Conservation (phyloP, 495 filamentous ascomycete genomes). For the Cercophora scortea region DNA sequence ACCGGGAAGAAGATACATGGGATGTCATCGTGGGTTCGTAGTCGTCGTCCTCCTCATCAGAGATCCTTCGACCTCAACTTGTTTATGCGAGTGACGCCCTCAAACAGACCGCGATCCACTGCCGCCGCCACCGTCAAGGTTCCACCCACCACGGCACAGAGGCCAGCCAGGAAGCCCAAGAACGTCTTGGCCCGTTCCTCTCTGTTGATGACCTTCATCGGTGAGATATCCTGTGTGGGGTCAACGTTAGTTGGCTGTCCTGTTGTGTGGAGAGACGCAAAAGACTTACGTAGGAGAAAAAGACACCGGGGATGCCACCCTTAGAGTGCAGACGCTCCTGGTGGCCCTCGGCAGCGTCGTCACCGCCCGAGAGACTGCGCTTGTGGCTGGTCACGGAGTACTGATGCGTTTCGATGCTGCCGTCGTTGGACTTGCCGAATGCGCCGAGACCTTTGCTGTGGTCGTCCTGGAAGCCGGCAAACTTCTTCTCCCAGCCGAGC, state of each 20-base stretch:
- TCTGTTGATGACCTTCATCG: constrained; percentile 98
- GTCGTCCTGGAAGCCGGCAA: constrained; percentile 19
- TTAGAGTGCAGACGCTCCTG: constrained; percentile 80
- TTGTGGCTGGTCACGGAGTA: constrained; percentile 96
- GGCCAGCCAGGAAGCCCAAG: constrained; percentile 81
- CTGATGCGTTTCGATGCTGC: constrained; percentile 94
- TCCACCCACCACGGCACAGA: constrained; percentile 91
- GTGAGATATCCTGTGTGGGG: constrained; percentile 74
- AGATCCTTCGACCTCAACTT: constrained; percentile 67
- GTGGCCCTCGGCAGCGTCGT: constrained; percentile 77
- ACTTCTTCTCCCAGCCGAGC: constrained; percentile 59
- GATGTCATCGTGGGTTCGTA: no score
- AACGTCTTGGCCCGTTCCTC: constrained; percentile 84
- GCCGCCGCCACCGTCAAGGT: constrained; percentile 94
- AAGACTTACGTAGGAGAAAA: constrained; percentile 83
- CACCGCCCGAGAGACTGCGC: constrained; percentile 72
- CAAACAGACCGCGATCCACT: constrained; percentile 84
- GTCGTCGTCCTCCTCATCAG: constrained; percentile 6
- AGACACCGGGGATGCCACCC: constrained; percentile 92
- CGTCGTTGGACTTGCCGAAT: constrained; percentile 54
- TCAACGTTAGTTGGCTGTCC: neutral
- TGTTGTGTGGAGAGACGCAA: neutral
- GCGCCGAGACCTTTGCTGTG: constrained; percentile 51
- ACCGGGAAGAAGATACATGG: no score
- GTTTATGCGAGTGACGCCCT: constrained; percentile 73